Base-by-base conservation (phyloP, 2,329 filamentous ascomycete species). In the Diplodia intermedia region DNA sequence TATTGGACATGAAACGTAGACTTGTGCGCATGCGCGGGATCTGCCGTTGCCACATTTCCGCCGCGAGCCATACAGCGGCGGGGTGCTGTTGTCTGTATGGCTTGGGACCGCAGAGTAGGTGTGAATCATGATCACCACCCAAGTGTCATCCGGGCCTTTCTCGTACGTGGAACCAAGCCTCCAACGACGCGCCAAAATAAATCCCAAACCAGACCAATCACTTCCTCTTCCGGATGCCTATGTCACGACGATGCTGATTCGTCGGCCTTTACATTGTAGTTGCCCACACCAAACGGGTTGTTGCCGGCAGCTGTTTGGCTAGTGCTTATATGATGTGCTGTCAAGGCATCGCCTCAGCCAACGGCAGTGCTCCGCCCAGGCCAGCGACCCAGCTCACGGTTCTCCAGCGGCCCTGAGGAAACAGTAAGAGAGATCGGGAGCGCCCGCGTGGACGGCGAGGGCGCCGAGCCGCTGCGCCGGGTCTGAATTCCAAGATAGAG, bases 281-380 rank as follows among this genome's bases (percentile, higher is more conserved):
- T 52, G 40, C 7, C 20, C 47, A 26, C 43, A 31, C 43, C 60
- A 63, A 63, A 63, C 60, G 60, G 60, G 15, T 52, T 29, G 31
- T 33, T 63, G 47, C 60, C 60, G 60, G 23, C 23, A 20, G 60
- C 29, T 63, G 47, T 26, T 52, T 20, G 29, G 18, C n/a, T 63
- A 63, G 60, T 52, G 60, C 60, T 63, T 63, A 63, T 63, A 63
- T 36, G 60, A 63, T 63, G 60, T 63, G 60, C 60, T 63, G 60
- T 63, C 60, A 33, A 49, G 47, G 47, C 60, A 33, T 49, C 60
- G 60, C 60, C 60, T 38, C 60, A 63, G 29, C 60, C 60, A 63
- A 63, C 60, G 60, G 47, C 60, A 63, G 47, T 38, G 60, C 38
- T 49, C 29, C 26, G 18, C 40, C 15, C 40, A 50, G 40, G 60